Base-by-base conservation (phyloP, 805 yeast genomes). In the Starmerella apicola region DNA sequence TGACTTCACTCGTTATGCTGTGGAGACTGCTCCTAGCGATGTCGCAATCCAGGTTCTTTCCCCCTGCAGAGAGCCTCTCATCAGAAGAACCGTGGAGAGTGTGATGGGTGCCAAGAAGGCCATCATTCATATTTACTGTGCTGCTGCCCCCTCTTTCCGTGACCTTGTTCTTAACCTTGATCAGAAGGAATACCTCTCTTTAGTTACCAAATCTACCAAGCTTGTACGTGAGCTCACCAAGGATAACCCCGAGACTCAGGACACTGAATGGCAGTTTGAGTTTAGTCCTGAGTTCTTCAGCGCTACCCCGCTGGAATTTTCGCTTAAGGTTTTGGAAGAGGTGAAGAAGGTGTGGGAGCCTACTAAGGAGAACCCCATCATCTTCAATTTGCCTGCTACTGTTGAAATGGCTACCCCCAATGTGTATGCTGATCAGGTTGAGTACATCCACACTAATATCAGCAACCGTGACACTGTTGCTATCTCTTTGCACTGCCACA, bases 371-470 rank as follows among this genome's bases (percentile, higher is more conserved):
- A 64, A 66, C 43, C 85, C 85, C 36, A 78, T 81, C 45, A 78
- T 81, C 46, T 80, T 81, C 65, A 81, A 81, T 59, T 66, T 81
- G 45, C 93, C 93, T 3, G 91, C 93, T 18, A 81, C 93, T 12
- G 88, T 81, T 16, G 93, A 81, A 61, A 72, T 80, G 74, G 56
- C 82, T 16, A 74, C 84, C 13, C 93, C 93, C 32, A 81, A 81
- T 51, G 73, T 81, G 18, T 81, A 77, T 54, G 93, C 93, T 31
- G 93, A 81, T 57, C 91, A 80, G 66, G 75, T 81, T 43, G 93
- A 81, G 65, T 79, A 71, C 58, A 81, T 81, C 52, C 56, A 73
- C 35, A 72, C 71, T 13, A 62, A 72, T 45, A 71, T 81, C 41
- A 51, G 72, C 34, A 71, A 80, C 47, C 72, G 93, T 49, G 81